Evolutionary conservation across 148 eudicot species (phyloP), one percentile per base, ranked within the genome.

Genomic region (Vaccinium darrowii): DNA sequence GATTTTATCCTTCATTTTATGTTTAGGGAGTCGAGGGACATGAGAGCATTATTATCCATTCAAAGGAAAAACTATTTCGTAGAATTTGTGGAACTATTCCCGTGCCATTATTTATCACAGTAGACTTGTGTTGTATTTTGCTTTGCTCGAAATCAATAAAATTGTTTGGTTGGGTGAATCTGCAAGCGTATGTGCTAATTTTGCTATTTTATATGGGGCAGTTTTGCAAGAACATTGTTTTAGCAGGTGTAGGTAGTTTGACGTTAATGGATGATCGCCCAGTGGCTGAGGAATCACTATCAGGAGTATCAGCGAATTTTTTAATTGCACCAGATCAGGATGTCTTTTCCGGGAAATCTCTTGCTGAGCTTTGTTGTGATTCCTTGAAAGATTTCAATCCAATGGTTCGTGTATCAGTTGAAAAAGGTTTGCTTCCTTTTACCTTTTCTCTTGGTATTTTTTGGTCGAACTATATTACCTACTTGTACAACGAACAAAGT

Each of bases 171-270:
- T 19, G n/a, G 8, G 21, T 18, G 30, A 49, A 52, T 84, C 65
- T 85, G 49, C 47, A 10, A 52, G 51, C 25, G 25, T 86, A 52
- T 49, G 47, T 65, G 75, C 19, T 74, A n/a, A 14, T 78, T 60
- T 82, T 18, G 36, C 71, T 36, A 80, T 80, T 86, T 43, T 25
- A 65, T 76, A 36, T 77, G 53, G 49, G 80, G 84, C 92, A 97
- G 99, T 94, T 95, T 77, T 97, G 99, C 93, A 97, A 97, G 94
- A 97, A 97, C 84, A 91, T 95, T 88, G 98, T 97, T 88, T 80
- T 97, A 71, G 99, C 99, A 2, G 99, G 98, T 72, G 98, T 97
- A 33, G 98, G 99, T 74, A 97, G 99, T 88, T 82, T 97, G 83
- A 94, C 97, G 2, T 79, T 97, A 81, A 89, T 92, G 67, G 99